phyloP scores from a whole-genome alignment of 1,284 basidiomycete species.

The Fereydounia khargensis region DNA sequence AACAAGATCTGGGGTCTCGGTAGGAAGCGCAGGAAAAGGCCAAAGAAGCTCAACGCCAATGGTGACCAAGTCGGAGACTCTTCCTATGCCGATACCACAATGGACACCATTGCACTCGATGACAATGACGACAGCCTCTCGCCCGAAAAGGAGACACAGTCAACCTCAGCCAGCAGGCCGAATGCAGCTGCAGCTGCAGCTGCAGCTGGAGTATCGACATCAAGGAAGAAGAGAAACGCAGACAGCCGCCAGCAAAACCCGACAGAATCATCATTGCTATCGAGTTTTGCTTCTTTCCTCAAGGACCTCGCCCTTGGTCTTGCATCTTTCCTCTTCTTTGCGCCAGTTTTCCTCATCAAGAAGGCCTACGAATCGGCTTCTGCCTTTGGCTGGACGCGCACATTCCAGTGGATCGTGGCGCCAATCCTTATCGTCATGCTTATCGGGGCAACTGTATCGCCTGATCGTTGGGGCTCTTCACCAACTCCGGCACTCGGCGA shows the following conservation, averaged over 20 bases:
- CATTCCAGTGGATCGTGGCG: neutral
- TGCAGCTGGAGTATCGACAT: no score
- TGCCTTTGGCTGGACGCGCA: neutral
- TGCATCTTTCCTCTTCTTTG: neutral
- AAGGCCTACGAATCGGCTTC: neutral
- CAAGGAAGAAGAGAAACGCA: no score
- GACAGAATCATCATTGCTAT: no score
- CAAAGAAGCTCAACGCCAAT: neutral
- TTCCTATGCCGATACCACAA: neutral
- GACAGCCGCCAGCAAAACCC: no score
- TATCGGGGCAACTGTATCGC: neutral
- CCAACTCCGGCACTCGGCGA: no score
- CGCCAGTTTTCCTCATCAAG: neutral
- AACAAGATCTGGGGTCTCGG: conserved; percentile 4
- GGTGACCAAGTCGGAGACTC: neutral
- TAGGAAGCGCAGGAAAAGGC: neutral
- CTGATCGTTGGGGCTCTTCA: no score
- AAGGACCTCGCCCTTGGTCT: no score
- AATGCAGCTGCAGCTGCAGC: no score
- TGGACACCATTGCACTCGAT: neutral
- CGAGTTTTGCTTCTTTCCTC: no score
- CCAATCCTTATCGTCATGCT: neutral
- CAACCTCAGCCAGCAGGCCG: no score
- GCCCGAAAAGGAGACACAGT: no score
- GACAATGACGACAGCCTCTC: neutral